Conservation (phyloP, 169 alveolate genomes). For the Ichthyophthirius multifiliis region DNA sequence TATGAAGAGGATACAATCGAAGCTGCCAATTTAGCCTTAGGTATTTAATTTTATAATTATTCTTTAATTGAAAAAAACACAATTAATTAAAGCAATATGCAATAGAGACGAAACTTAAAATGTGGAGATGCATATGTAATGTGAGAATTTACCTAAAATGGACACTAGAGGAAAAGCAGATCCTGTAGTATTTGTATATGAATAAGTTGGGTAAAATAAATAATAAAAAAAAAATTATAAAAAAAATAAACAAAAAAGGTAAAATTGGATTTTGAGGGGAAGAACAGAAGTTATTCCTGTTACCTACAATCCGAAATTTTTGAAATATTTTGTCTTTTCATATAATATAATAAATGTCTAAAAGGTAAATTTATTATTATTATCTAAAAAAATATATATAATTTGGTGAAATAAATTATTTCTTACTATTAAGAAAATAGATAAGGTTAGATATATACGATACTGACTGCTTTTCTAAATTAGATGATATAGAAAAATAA, state of each 20-base stretch:
- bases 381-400: constrained; percentile 18
- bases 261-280: constrained; percentile 32
- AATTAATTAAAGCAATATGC: neutral
- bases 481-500: constrained; percentile 19
- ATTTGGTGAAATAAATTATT: neutral
- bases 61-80: neutral
- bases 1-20: constrained; percentile 42
- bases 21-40: constrained; percentile 44
- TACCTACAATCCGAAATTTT: constrained; percentile 52
- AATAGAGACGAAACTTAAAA: constrained; percentile 30
- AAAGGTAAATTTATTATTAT: constrained; percentile 15
- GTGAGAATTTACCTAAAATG: constrained; percentile 61
- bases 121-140: constrained; percentile 34
- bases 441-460: constrained; percentile 9
- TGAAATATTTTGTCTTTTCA: constrained; percentile 50
- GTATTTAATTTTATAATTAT: neutral
- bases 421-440: neutral
- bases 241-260: constrained; percentile 18
- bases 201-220: constrained; percentile 35
- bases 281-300: constrained; percentile 64
- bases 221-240: neutral
- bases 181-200: constrained; percentile 42
- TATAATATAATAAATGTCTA: constrained; percentile 58
- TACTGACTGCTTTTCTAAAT: constrained; percentile 8
- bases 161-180: constrained; percentile 61